These are phyloP conservation scores for Solanum pimpinellifolium DNA, from an alignment of 257 asterid genomes.

Conservation along the genomic window DNA sequence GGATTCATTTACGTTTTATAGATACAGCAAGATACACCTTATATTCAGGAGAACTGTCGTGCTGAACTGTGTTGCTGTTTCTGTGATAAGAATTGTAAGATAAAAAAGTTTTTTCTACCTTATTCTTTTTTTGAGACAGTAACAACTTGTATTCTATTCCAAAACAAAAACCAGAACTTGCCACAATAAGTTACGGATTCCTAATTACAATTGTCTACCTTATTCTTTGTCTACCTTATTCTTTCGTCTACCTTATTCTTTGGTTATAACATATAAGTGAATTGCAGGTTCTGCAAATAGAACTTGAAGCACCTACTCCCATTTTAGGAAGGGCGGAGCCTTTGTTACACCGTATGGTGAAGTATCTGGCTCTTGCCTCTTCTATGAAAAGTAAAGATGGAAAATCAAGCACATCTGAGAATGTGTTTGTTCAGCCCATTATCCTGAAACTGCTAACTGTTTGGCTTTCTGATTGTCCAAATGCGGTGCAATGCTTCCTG, in stretches of 20 bases:
- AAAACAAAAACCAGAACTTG: too few relatives aligned
- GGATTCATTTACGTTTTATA: background rate
- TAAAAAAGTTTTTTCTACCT: background rate
- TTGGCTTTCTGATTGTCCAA: slow-evolving; percentile 81
- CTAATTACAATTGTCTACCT: too few relatives aligned
- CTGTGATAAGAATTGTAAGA: background rate
- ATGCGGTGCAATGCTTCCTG: slow-evolving; percentile 75
- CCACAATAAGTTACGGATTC: too few relatives aligned
- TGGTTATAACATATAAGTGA: slow-evolving; percentile 4
- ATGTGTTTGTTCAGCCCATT: slow-evolving; percentile 52
- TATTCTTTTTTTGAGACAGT: background rate
- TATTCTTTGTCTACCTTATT: too few relatives aligned
- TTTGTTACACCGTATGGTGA: slow-evolving; percentile 79
- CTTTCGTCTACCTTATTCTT: background rate
- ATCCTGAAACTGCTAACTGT: slow-evolving; percentile 65
- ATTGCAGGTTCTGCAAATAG: slow-evolving; percentile 68
- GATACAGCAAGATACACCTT: background rate
- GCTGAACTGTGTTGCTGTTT: background rate
- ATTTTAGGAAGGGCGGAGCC: slow-evolving; percentile 78
- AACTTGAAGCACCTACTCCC: slow-evolving; percentile 62
- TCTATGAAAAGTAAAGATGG: slow-evolving; percentile 62
- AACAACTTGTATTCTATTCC: too few relatives aligned
- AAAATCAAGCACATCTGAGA: slow-evolving; percentile 28
- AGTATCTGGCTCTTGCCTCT: slow-evolving; percentile 80
- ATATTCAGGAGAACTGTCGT: background rate